Evolutionary conservation across 148 eudicot genomes (phyloP).

Genomic region (Selenicereus undatus): DNA sequence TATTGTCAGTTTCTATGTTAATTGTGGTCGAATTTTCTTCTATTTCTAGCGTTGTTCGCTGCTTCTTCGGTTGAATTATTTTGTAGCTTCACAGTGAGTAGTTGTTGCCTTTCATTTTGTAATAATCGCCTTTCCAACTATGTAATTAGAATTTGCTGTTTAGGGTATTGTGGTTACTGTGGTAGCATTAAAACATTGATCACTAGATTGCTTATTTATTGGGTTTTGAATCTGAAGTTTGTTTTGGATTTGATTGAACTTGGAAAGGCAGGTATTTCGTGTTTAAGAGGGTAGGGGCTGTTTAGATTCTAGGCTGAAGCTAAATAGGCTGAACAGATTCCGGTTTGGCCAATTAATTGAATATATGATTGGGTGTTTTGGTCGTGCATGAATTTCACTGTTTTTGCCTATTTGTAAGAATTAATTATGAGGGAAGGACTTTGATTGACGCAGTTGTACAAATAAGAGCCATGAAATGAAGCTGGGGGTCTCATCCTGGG

Average conservation of each 20-base stretch:
- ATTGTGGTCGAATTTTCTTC: constrained; percentile 6
- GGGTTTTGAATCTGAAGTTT: background rate
- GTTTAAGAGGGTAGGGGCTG: background rate
- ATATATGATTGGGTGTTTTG: background rate
- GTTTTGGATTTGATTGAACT: background rate
- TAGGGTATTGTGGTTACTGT: background rate
- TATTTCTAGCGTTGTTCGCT: background rate
- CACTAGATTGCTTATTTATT: background rate
- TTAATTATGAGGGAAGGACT: background rate
- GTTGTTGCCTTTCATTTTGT: background rate
- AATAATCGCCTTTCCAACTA: background rate
- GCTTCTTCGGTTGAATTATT: background rate
- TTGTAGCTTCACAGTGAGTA: background rate
- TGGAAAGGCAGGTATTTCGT: background rate
- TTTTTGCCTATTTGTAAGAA: background rate
- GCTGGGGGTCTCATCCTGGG: background rate
- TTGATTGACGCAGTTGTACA: background rate
- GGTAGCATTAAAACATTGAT: background rate
- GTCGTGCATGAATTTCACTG: background rate
- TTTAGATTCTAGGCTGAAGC: background rate
- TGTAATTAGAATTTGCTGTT: background rate
- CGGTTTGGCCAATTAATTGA: background rate
- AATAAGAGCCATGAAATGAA: background rate
- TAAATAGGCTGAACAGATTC: background rate
- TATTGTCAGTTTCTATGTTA: background rate